These are phyloP conservation scores for Chamaecrista fasciculata DNA, from an alignment of 306 rosid genomes.

Conservation along the genomic window DNA sequence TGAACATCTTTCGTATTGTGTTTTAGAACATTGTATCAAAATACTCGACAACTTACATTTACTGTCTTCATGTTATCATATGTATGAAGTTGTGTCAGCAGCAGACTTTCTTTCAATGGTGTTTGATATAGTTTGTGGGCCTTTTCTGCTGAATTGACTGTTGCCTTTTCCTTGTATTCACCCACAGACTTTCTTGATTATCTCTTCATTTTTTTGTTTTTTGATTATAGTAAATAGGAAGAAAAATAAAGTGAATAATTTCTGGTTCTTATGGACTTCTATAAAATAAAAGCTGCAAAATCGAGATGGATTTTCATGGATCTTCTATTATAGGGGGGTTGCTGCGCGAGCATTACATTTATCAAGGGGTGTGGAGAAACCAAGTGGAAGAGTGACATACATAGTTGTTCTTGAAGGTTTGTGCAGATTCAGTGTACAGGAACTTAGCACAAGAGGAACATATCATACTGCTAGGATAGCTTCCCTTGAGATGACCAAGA, in stretches of 20 bases:
- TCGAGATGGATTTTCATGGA: slow-evolving; percentile 30
- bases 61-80: slow-evolving; percentile 1
- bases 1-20: slow-evolving; percentile 1
- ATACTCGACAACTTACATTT: slow-evolving; percentile 2
- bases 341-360: slow-evolving; percentile 97
- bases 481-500: slow-evolving; percentile 84
- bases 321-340: slow-evolving; percentile 70
- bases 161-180: slow-evolving; percentile 17
- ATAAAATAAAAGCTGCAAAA: slow-evolving; percentile 9
- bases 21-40: slow-evolving; percentile 4
- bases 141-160: slow-evolving; percentile 21
- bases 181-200: background rate
- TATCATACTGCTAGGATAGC: slow-evolving; percentile 88
- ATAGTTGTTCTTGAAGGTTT: slow-evolving; percentile 95
- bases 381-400: slow-evolving; percentile 97
- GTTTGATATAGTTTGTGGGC: slow-evolving; percentile 13
- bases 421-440: slow-evolving; percentile 91
- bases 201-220: background rate
- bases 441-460: slow-evolving; percentile 94
- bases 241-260: background rate
- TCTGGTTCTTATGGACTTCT: slow-evolving; percentile 5
- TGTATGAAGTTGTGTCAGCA: slow-evolving; percentile 4
- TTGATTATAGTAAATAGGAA: no score
- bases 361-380: slow-evolving; percentile 99
- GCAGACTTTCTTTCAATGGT: background rate